Evolutionary conservation across 78 protist species (phyloP), one percentile per base, ranked within the genome.

Genomic region (Cyanophora paradoxa): DNA sequence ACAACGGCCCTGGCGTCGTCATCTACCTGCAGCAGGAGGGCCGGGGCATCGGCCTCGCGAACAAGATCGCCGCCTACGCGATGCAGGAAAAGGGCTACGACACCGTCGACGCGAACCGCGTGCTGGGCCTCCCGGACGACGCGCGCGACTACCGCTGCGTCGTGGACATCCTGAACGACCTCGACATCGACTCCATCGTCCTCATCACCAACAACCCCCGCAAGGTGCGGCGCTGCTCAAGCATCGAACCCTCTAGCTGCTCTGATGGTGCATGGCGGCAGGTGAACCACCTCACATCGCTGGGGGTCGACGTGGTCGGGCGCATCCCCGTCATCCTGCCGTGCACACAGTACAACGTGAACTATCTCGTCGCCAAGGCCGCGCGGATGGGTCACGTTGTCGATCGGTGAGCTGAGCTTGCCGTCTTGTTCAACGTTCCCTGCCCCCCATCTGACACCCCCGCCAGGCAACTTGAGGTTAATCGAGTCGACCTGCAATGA

Each of bases 41-140:
- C 26, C 62, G 76, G 3, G 76, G 76, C 33, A 71, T 71, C 65
- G 76, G 76, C 39, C 76, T 71, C 22, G 76, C 76, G 42, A 71
- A 71, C 65, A 71, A 71, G 28, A 71, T 71, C 34, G 76, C 71
- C 5, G 71, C 71, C 6, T 65, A 65, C 56, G 40, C 44, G 41
- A 20, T 69, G 58, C 65, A 69, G 41, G 65, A 52, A 26, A 33
- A 19, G 4, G 76, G 76, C 36, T 5, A 56, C 26, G 76, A 71
- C 76, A 71, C 76, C 24, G 76, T 71, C 37, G 76, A 71, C 22
- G 76, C 76, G 24, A 71, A 71, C 65, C 22, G 76, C 11, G 22
- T 24, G 11, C 65, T 71, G 13, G 76, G 76, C 20, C 52, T 71
- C 52, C 58, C 26, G 1, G 76, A 71, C 50, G 76, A 71, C 34